Base-by-base conservation (phyloP, 208 protist genomes). In the Leishmania aethiopica region DNA sequence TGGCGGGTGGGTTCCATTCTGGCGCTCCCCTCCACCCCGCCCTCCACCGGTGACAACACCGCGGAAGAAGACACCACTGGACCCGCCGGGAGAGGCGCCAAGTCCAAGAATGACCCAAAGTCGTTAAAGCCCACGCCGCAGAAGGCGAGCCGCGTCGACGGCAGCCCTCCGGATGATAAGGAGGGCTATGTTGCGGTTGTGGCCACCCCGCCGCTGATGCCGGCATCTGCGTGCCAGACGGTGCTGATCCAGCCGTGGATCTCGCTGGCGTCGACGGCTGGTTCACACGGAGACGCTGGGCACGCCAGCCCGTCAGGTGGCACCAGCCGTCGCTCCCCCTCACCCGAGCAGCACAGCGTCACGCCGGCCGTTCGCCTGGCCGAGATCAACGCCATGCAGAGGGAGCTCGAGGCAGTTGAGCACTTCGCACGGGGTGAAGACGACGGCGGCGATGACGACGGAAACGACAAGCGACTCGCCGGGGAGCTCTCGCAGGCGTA, bases 1-100 rank as follows among this genome's bases (percentile, higher is more conserved):
- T 86, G 78, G 82, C 60, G 74, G 45, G 55, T 86, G 22, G 82
- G 82, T 8, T 47, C 78, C 62, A 66, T 86, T 45, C 73, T 75
- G 53, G 82, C 77, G 10, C 59, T 83, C 13, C 62, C 71, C 42
- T 35, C 42, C 3, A n/a, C 78, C 22, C 7, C 78, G 17, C 10
- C 19, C 62, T 67, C 32, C 32, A 11, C 32, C 7, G 32, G 13
- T 32, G 25, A 28, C n/a, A 17, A 19, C 25, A 25, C 64, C 22
- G 13, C 45, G n/a, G 66, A 11, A 45, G 40, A 42, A 8, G n/a
- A 35, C 32, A 35, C 10, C 4, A 49, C 57, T 0, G 4, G 13
- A n/a, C 15, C 80, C 1, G 55, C 59, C 32, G 57, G 13, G 3
- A 15, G 19, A 53, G 55, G 17, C 37, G 11, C 2, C n/a, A 19